Conservation (phyloP, 2,329 filamentous ascomycete species). For the Curvularia verruculosa region DNA sequence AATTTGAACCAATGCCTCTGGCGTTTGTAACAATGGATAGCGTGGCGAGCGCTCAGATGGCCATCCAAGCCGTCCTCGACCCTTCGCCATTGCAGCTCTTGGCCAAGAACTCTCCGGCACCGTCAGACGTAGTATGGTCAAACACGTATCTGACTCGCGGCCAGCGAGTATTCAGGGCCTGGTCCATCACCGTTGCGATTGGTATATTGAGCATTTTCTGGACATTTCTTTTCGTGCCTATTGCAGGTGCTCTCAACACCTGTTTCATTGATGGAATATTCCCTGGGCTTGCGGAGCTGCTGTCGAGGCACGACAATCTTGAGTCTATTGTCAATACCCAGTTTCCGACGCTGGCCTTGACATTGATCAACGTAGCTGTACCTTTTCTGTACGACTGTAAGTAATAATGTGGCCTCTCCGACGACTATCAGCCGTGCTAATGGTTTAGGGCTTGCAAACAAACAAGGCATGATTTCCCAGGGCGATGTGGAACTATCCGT, state of each 20-base stretch:
- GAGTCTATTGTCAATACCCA: conserved; percentile 84
- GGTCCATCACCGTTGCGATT: conserved; percentile 84
- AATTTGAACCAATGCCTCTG: conserved; percentile 78
- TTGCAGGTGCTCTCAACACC: conserved; percentile 80
- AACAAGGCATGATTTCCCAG: conserved; percentile 93
- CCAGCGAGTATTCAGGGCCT: conserved; percentile 76
- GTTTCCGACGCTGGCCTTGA: conserved; percentile 82
- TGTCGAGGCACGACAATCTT: conserved; percentile 72
- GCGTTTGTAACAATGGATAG: conserved; percentile 99
- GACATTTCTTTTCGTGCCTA: conserved; percentile 78
- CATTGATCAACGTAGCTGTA: conserved; percentile 84
- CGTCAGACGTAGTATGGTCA: conserved; percentile 90
- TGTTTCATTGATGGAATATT: conserved; percentile 78
- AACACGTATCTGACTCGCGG: conserved; percentile 85
- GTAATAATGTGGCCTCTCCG: conserved; percentile 34
- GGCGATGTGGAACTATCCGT: conserved; percentile 93
- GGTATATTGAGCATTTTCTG: conserved; percentile 84
- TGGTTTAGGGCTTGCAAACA: conserved; percentile 71
- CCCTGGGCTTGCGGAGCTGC: conserved; percentile 69
- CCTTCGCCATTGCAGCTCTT: conserved; percentile 84
- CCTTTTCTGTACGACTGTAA: conserved; percentile 92
- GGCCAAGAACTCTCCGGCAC: conserved; percentile 84
- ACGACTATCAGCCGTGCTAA: conserved; percentile 9
- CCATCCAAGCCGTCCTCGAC: conserved; percentile 91
- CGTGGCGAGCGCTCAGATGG: conserved; percentile 91